These are phyloP conservation scores for Dalbergia cochinchinensis DNA, from an alignment of 306 rosid species.

Conservation along the genomic window DNA sequence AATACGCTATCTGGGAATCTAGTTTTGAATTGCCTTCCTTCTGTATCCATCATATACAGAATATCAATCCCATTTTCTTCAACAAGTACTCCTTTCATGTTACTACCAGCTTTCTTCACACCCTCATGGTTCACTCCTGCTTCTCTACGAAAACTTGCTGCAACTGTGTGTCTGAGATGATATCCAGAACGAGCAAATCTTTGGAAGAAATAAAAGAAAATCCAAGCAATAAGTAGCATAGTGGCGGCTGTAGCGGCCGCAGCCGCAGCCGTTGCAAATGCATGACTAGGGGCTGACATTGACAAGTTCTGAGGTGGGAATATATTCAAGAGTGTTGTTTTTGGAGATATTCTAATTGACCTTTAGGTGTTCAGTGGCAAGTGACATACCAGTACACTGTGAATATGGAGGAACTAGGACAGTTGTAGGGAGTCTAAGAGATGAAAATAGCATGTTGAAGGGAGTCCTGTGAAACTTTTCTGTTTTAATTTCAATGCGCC, in stretches of 20 bases:
- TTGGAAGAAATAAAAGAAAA: slow-evolving; percentile 47
- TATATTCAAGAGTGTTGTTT: slow-evolving; percentile 6
- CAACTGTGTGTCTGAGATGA: slow-evolving; percentile 31
- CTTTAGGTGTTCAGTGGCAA: slow-evolving; percentile 24
- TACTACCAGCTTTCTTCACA: slow-evolving; percentile 48
- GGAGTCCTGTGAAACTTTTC: background rate
- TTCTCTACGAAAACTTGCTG: slow-evolving; percentile 50
- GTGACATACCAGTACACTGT: background rate
- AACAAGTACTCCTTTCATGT: slow-evolving; percentile 60
- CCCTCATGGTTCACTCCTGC: slow-evolving; percentile 41
- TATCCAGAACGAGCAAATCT: slow-evolving; percentile 36
- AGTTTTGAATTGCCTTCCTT: slow-evolving; percentile 51
- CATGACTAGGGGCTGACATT: slow-evolving; percentile 45
- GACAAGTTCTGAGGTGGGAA: slow-evolving; percentile 15
- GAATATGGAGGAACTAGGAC: background rate
- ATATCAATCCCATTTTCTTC: slow-evolving; percentile 61
- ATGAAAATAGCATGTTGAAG: background rate
- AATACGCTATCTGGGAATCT: slow-evolving; percentile 50
- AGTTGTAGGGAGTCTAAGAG: background rate
- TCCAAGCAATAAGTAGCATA: slow-evolving; percentile 43
- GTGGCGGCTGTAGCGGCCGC: slow-evolving; percentile 54
- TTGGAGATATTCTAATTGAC: background rate
- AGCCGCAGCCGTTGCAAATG: slow-evolving; percentile 48
- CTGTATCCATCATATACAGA: slow-evolving; percentile 57
- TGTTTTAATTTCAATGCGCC: background rate